Evolutionary conservation across 495 filamentous ascomycete species (phyloP).

Genomic region (Aspergillus mulundensis): DNA sequence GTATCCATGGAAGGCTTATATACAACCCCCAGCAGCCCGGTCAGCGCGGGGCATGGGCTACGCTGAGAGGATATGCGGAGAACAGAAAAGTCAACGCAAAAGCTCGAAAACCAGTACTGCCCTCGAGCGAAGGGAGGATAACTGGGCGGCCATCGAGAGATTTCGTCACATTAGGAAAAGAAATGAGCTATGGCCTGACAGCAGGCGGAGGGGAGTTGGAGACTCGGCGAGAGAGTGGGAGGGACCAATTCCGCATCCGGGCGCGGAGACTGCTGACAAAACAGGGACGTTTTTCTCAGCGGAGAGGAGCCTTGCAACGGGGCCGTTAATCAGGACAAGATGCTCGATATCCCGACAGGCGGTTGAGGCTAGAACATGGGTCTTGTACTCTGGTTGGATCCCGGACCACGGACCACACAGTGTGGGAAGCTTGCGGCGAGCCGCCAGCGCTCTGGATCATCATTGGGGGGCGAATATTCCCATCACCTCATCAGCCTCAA

Average conservation of each 20-base stretch:
- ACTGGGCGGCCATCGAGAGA: constrained; percentile 24
- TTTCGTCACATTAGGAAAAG: constrained; percentile 15
- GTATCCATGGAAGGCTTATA: constrained; percentile 37
- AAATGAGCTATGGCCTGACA: background rate
- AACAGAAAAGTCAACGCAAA: constrained; percentile 4
- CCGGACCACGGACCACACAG: constrained; percentile 7
- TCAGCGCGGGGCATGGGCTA: constrained; percentile 33
- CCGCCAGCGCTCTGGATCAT: background rate
- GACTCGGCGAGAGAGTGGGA: constrained; percentile 12
- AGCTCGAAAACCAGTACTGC: constrained; percentile 14
- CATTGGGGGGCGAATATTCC: constrained; percentile 3
- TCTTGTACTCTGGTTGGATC: constrained; percentile 1
- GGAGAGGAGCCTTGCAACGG: background rate
- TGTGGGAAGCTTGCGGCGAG: constrained; percentile 7
- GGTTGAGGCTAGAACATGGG: constrained; percentile 8
- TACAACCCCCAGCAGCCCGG: constrained; percentile 24
- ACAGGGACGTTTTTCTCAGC: background rate
- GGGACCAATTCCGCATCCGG: constrained; percentile 18
- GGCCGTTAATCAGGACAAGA: background rate
- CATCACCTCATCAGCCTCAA: constrained; percentile 12
- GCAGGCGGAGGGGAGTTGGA: constrained; percentile 7
- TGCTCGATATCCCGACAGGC: constrained; percentile 9
- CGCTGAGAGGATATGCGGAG: constrained; percentile 13
- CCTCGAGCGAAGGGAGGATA: constrained; percentile 20
- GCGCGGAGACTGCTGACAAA: constrained; percentile 23